These are phyloP conservation scores for Pinus tabuliformis DNA, from an alignment of 75 land plant species.

Conservation along the genomic window DNA sequence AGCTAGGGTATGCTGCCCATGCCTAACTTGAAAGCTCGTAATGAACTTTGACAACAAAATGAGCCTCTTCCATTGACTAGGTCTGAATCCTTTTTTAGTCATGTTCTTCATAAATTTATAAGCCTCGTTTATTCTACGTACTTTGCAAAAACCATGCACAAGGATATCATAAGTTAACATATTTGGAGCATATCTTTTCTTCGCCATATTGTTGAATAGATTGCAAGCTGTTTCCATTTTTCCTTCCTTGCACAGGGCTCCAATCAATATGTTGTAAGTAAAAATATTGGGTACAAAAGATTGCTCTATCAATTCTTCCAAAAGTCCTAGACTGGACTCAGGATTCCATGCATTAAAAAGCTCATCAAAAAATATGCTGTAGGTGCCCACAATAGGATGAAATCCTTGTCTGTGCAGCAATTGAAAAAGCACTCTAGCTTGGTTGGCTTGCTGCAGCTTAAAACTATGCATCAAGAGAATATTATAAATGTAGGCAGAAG, in stretches of 20 bases:
- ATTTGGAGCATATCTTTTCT: slow-evolving; percentile 46
- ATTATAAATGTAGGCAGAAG: slow-evolving; percentile 49
- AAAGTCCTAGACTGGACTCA: slow-evolving; percentile 12
- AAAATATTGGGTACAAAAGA: slow-evolving; percentile 34
- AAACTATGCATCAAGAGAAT: slow-evolving; percentile 31
- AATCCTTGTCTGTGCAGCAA: neutral
- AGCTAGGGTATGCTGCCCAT: too few species aligned
- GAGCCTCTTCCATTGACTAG: slow-evolving; percentile 12
- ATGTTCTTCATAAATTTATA: slow-evolving; percentile 18
- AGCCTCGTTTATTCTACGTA: slow-evolving; percentile 32
- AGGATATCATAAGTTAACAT: slow-evolving; percentile 42
- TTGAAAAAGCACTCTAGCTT: slow-evolving; percentile 24
- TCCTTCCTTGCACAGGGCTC: slow-evolving; percentile 16
- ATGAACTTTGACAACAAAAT: too few species aligned
- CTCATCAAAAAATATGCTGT: slow-evolving; percentile 26
- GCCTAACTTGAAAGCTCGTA: too few species aligned
- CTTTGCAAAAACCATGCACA: slow-evolving; percentile 24
- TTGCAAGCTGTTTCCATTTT: slow-evolving; percentile 33
- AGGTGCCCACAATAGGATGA: neutral
- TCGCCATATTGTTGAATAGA: slow-evolving; percentile 25
- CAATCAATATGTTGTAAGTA: slow-evolving; percentile 48
- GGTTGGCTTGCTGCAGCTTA: slow-evolving; percentile 9
- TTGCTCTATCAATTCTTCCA: slow-evolving; percentile 28
- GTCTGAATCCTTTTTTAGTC: slow-evolving; percentile 19
- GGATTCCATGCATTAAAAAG: slow-evolving; percentile 25